A percentile compares a stretch with the other conserved stretches of the same genome.
Conservation (phyloP, 768 basidiomycete genomes). For the Mycena latifolia region DNA sequence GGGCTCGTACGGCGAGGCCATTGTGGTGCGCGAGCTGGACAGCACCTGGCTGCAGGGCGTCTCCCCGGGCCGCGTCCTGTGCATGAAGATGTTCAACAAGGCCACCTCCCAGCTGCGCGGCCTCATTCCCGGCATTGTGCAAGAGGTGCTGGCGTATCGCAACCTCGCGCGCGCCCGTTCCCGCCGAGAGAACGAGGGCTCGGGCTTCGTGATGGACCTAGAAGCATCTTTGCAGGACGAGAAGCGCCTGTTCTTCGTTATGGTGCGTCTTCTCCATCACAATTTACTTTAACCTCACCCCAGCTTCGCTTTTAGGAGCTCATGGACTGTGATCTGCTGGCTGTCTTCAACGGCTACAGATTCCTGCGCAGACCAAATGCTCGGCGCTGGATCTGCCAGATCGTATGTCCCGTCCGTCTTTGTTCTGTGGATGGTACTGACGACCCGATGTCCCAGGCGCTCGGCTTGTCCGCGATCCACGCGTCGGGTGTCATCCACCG, state of each 20-base stretch:
- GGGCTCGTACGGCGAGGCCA: conserved; percentile 29
- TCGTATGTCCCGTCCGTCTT: conserved; percentile 41
- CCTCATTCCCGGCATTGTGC: conserved; percentile 37
- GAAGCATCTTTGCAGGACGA: conserved; percentile 50
- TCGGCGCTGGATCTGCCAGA: conserved; percentile 55
- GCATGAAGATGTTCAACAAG: conserved; percentile 52
- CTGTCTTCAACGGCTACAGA: conserved; percentile 42
- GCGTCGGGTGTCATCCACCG: conserved; percentile 74
- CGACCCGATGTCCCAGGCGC: conserved; percentile 42
- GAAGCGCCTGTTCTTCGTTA: conserved; percentile 48
- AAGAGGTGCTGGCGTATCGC: conserved; percentile 51
- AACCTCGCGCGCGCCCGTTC: conserved; percentile 42
- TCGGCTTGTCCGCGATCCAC: conserved; percentile 61
- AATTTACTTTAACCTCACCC: background rate
- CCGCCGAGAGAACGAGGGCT: conserved; percentile 36
- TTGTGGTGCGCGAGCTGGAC: conserved; percentile 39
- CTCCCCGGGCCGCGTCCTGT: conserved; percentile 47
- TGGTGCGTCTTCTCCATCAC: conserved; percentile 46
- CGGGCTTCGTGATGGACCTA: conserved; percentile 53
- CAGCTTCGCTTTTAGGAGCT: conserved; percentile 47
- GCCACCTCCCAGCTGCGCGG: conserved; percentile 25
- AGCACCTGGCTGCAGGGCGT: conserved; percentile 27
- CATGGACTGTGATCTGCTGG: conserved; percentile 51
- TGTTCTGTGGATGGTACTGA: background rate
- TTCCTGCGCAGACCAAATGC: conserved; percentile 43